A percentile compares a stretch with the other conserved stretches of the same genome.
Evolutionary conservation across 768 basidiomycete genomes (phyloP).

Genomic region (Cantharellus cinnabarinus): DNA sequence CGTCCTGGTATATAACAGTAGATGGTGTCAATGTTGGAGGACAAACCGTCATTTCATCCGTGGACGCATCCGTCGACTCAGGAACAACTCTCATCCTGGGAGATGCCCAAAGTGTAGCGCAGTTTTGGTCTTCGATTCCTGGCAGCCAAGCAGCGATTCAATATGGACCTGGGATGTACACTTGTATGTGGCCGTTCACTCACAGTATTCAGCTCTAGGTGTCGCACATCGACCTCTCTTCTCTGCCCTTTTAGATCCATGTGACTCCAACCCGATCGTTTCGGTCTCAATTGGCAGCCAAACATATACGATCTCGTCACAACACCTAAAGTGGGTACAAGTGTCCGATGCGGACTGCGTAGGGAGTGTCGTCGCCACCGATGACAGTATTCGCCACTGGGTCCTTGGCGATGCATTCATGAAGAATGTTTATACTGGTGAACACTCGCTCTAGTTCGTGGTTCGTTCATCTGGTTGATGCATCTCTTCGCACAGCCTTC

Average conservation of each 20-base stretch:
- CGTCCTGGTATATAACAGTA: slow-evolving; percentile 13
- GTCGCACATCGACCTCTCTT: no score
- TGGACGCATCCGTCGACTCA: slow-evolving; percentile 16
- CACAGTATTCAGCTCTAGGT: no score
- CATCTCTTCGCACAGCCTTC: not conserved
- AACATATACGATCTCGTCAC: no score
- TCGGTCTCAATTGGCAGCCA: no score
- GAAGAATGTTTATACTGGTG: not conserved
- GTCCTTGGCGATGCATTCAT: slow-evolving; percentile 6
- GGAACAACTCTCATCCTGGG: slow-evolving; percentile 16
- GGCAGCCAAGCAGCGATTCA: slow-evolving; percentile 7
- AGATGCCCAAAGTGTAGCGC: slow-evolving; percentile 7
- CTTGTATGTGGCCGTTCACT: not conserved
- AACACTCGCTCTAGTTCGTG: not conserved
- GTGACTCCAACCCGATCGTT: no score
- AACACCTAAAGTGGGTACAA: not conserved
- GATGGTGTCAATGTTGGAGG: slow-evolving; percentile 8
- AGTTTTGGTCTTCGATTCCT: slow-evolving; percentile 14
- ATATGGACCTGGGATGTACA: slow-evolving; percentile 8
- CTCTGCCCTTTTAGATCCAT: no score
- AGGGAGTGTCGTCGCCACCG: slow-evolving; percentile 4
- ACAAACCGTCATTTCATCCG: slow-evolving; percentile 5
- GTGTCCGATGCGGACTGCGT: slow-evolving; percentile 2
- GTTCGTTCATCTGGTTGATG: no score
- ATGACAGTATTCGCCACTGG: not conserved